Conservation (phyloP, 192 early-diverging fungal genomes). For the Podila clonocystis region DNA sequence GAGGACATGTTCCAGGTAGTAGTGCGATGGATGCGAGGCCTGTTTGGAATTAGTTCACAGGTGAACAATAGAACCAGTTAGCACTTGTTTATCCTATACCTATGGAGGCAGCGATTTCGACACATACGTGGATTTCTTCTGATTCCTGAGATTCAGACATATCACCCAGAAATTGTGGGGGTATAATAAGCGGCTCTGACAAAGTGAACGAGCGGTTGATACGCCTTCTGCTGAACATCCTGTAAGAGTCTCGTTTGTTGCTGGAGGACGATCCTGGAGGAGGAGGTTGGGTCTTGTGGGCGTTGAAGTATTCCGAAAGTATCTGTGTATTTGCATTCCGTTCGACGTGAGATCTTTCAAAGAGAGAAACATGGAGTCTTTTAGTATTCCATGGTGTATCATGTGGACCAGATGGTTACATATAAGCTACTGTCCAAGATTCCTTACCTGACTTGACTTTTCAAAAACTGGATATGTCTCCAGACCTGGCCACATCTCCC, state of each 20-base stretch:
- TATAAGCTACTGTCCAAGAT: not conserved
- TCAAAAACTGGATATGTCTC: constrained; percentile 57
- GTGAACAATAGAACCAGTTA: not conserved
- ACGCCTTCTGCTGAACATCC: constrained; percentile 16
- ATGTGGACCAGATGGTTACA: not conserved
- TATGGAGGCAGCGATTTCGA: no score
- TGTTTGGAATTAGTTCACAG: not conserved
- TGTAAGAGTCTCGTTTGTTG: constrained; percentile 34
- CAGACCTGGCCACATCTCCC: constrained; percentile 59
- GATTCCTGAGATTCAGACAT: constrained; percentile 4
- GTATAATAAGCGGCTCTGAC: constrained; percentile 21
- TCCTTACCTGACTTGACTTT: constrained; percentile 48
- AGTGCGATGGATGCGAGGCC: constrained; percentile 52
- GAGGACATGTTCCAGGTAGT: constrained; percentile 55
- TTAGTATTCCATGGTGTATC: not conserved
- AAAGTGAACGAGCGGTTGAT: constrained; percentile 47
- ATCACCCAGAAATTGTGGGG: not conserved
- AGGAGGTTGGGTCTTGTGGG: constrained; percentile 13
- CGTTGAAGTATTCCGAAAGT: constrained; percentile 19
- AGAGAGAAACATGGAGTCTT: not conserved
- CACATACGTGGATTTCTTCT: constrained; percentile 32
- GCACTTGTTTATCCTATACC: no score
- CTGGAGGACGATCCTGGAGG: constrained; percentile 14
- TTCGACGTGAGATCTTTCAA: constrained; percentile 3
- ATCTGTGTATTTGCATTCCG: constrained; percentile 10